Conservation (phyloP, 164 flowering plant species). For the Echeveria elegans region DNA sequence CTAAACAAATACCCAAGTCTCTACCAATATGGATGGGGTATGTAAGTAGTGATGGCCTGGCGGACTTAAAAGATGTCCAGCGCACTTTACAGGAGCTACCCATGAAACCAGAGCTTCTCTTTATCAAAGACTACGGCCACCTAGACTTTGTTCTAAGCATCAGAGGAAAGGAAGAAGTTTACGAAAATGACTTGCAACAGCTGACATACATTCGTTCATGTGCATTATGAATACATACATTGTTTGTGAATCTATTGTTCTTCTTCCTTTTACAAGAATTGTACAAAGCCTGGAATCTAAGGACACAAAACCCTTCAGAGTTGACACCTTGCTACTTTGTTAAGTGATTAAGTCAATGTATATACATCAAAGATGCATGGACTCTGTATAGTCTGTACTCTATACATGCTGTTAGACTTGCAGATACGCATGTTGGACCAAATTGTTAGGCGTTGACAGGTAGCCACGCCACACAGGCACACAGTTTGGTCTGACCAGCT, state of each 20-base stretch:
- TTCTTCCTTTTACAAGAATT: neutral
- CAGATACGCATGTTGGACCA: no score
- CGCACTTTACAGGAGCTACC: constrained; percentile 56
- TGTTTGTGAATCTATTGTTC: neutral
- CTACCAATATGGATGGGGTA: constrained; percentile 90
- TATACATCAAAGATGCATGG: no score
- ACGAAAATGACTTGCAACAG: constrained; percentile 13
- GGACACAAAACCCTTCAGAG: neutral
- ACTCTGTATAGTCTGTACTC: no score
- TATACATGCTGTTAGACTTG: no score
- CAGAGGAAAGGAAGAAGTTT: constrained; percentile 58
- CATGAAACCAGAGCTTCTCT: constrained; percentile 56
- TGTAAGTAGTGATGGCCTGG: constrained; percentile 77
- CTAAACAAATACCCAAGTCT: constrained; percentile 55
- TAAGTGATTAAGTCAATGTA: no score
- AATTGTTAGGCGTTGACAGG: no score
- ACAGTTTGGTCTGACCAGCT: no score
- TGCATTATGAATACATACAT: neutral
- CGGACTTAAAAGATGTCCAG: constrained; percentile 66
- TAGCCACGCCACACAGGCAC: no score
- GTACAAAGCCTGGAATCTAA: neutral
- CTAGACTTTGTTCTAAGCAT: constrained; percentile 63
- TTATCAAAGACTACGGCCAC: constrained; percentile 78
- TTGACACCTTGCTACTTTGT: neutral
- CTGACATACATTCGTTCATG: neutral